Evolutionary conservation across 2,329 filamentous ascomycete genomes (phyloP).

Genomic region (Fusarium torulosum): DNA sequence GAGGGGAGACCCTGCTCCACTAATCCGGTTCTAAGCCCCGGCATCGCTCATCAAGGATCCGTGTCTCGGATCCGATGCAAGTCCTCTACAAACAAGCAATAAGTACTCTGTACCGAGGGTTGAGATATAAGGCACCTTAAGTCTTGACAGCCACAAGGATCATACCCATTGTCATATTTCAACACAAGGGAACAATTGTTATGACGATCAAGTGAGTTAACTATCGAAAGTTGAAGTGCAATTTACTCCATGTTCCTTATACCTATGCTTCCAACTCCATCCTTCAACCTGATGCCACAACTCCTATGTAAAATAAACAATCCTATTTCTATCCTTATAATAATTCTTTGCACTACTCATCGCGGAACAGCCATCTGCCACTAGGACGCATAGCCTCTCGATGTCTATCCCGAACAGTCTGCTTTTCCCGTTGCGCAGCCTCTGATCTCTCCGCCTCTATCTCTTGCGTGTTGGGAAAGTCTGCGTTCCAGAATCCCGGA

Average conservation of each 20-base stretch:
- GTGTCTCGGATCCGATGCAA: slow-evolving; percentile 11
- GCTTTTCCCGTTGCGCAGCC: slow-evolving; percentile 72
- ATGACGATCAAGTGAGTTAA: not conserved
- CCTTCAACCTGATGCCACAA: not conserved
- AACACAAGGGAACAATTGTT: not conserved
- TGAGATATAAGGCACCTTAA: too few relatives aligned
- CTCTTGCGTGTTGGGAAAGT: slow-evolving; percentile 92
- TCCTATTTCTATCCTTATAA: slow-evolving; percentile 2
- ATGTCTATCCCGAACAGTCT: slow-evolving; percentile 78
- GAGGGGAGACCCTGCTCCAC: slow-evolving; percentile 32
- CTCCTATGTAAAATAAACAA: slow-evolving; percentile 12
- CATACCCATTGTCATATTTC: too few relatives aligned
- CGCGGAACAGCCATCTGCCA: slow-evolving; percentile 84
- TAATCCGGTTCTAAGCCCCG: slow-evolving; percentile 21
- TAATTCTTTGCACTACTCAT: slow-evolving; percentile 67
- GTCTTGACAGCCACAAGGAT: too few relatives aligned
- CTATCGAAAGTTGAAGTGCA: not conserved
- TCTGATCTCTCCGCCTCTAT: slow-evolving; percentile 72
- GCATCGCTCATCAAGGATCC: slow-evolving; percentile 32
- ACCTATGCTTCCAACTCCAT: not conserved
- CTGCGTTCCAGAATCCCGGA: slow-evolving; percentile 90
- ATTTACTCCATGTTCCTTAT: slow-evolving; percentile 1
- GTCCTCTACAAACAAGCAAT: not conserved
- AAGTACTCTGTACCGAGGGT: too few relatives aligned
- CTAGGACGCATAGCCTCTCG: slow-evolving; percentile 83